Conservation (phyloP, 2,329 filamentous ascomycete genomes). For the Zymoseptoria ardabiliae region DNA sequence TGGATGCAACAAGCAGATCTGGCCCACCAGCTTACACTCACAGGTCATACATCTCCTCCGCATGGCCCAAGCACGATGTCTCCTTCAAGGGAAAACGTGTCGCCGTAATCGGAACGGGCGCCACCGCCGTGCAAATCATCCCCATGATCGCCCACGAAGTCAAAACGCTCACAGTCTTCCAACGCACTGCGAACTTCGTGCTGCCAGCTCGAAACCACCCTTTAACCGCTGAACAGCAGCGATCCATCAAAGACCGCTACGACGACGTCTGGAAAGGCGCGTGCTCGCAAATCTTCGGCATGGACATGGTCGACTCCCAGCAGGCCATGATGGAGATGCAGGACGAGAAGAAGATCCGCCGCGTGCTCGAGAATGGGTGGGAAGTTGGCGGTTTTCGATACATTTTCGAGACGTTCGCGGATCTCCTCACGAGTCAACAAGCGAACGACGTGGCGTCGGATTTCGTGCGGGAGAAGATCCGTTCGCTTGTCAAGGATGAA, state of each 20-base stretch:
- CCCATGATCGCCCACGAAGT: constrained; percentile 22
- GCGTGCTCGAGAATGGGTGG: too few species aligned
- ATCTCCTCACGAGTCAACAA: constrained; percentile 39
- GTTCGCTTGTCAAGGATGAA: constrained; percentile 38
- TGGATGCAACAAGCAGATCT: background rate
- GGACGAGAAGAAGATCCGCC: constrained; percentile 1
- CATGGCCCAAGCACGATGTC: background rate
- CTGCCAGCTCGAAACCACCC: constrained; percentile 49
- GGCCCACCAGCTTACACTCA: constrained; percentile 5
- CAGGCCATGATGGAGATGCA: constrained; percentile 6
- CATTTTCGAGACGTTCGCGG: constrained; percentile 13
- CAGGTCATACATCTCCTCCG: background rate
- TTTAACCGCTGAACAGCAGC: constrained; percentile 43
- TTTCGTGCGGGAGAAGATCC: constrained; percentile 36
- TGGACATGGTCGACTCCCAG: constrained; percentile 4
- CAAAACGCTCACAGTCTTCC: constrained; percentile 49
- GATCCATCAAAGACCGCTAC: constrained; percentile 37
- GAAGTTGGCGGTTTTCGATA: background rate
- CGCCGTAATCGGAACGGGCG: constrained; percentile 36
- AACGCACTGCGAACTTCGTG: constrained; percentile 56
- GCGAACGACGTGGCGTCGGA: constrained; percentile 46
- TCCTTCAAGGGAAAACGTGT: constrained; percentile 29
- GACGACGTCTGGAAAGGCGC: constrained; percentile 14
- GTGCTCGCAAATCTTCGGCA: constrained; percentile 26
- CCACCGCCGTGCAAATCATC: constrained; percentile 33